These are phyloP conservation scores for Trichoderma hamatum DNA, from an alignment of 2,329 filamentous ascomycete species.

Conservation along the genomic window DNA sequence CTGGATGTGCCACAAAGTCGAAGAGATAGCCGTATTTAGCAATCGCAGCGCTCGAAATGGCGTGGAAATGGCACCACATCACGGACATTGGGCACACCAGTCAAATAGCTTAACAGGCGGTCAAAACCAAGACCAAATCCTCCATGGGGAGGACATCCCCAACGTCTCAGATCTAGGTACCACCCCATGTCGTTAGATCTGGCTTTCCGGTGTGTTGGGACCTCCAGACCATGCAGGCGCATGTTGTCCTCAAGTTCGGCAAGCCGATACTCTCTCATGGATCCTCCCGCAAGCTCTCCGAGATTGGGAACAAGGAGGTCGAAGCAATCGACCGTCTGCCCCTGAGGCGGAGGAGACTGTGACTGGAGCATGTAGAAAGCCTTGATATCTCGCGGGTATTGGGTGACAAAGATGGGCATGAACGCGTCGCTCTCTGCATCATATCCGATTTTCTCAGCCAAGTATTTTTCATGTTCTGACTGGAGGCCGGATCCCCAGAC, in stretches of 20 bases:
- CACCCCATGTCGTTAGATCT: conserved; percentile 61
- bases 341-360: conserved; percentile 34
- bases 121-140: conserved; percentile 92
- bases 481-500: conserved; percentile 76
- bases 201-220: conserved; percentile 38
- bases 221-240: conserved; percentile 65
- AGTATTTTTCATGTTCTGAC: conserved; percentile 88
- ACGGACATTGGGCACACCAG: conserved; percentile 78
- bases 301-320: conserved; percentile 85
- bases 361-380: conserved; percentile 72
- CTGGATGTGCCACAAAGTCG: conserved; percentile 2
- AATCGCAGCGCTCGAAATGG: conserved; percentile 66
- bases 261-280: conserved; percentile 82
- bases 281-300: conserved; percentile 86
- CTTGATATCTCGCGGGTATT: conserved; percentile 88
- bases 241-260: conserved; percentile 69
- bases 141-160: conserved; percentile 89
- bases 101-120: conserved; percentile 79
- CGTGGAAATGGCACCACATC: conserved; percentile 87
- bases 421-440: conserved; percentile 48
- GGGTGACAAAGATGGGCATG: conserved; percentile 83
- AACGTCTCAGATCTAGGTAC: conserved; percentile 86
- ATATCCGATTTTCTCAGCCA: conserved; percentile 68
- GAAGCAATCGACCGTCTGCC: conserved; percentile 79
- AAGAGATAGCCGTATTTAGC: conserved; percentile 41